Evolutionary conservation across 768 basidiomycete species (phyloP).

Genomic region (Amanita fuliginea): DNA sequence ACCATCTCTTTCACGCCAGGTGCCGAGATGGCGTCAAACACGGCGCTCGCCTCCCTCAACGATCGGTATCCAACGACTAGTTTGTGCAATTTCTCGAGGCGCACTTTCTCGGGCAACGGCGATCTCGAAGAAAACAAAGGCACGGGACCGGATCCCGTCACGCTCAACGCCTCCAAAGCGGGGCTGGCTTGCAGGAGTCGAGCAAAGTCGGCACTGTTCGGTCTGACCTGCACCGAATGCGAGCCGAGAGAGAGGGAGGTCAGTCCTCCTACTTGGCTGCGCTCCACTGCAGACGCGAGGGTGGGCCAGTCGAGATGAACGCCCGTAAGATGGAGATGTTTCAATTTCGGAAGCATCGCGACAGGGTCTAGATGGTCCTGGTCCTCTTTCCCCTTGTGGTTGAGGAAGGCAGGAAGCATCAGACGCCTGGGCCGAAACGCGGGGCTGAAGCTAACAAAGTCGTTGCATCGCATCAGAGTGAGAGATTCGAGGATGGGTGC

Average conservation of each 20-base stretch:
- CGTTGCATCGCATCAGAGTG: constrained; percentile 50
- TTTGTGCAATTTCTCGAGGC: not conserved
- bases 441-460: constrained; percentile 35
- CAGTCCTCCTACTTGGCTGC: constrained; percentile 8
- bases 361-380: constrained; percentile 11
- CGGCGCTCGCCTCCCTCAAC: not conserved
- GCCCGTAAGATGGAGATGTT: constrained; percentile 39
- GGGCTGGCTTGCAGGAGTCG: constrained; percentile 30
- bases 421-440: constrained; percentile 31
- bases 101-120: not conserved
- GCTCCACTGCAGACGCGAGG: constrained; percentile 5
- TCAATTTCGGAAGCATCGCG: constrained; percentile 31
- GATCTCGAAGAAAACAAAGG: constrained; percentile 3
- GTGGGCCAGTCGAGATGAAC: constrained; percentile 42
- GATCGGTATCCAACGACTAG: not conserved
- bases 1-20: not conserved
- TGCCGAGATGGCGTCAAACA: not conserved
- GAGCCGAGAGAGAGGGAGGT: constrained; percentile 37
- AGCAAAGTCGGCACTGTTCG: constrained; percentile 31
- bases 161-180: constrained; percentile 27
- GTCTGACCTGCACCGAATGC: constrained; percentile 44
- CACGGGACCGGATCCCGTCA: constrained; percentile 36
- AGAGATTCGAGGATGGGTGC: constrained; percentile 38
- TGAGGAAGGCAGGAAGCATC: constrained; percentile 2
- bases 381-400: not conserved